phyloP scores from a whole-genome alignment of 164 flowering plant genomes.

The Stephania japonica region DNA sequence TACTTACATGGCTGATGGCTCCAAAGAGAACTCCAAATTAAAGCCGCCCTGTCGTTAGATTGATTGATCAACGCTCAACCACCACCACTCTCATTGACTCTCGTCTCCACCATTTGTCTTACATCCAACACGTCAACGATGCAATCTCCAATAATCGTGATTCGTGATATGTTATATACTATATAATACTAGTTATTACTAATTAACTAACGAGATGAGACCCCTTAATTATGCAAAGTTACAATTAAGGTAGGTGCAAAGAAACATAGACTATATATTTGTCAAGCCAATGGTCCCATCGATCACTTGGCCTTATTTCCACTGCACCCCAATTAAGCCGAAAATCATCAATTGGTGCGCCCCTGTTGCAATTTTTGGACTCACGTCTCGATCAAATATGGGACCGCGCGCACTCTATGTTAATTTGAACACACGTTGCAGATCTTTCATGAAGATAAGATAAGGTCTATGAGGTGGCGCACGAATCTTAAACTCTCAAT shows the following conservation, averaged over 20 bases:
- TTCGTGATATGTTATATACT: too few relatives aligned
- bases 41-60: background rate
- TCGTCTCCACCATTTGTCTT: background rate
- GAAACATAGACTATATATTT: too few relatives aligned
- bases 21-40: too few relatives aligned
- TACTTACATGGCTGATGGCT: background rate
- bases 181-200: too few relatives aligned
- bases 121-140: background rate
- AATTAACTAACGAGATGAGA: too few relatives aligned
- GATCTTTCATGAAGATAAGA: background rate
- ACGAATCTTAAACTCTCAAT: background rate
- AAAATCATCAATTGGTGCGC: background rate
- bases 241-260: too few relatives aligned
- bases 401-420: too few relatives aligned
- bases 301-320: background rate
- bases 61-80: background rate
- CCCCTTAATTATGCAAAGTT: too few relatives aligned
- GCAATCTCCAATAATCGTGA: background rate
- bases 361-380: background rate
- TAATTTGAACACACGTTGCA: background rate
- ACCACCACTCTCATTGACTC: background rate
- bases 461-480: background rate
- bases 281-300: background rate
- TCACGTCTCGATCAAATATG: background rate
- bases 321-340: background rate